A percentile compares a stretch with the other conserved stretches of the same genome.
These are phyloP conservation scores for Penicillium sp. DNA, from an alignment of 2,329 filamentous ascomycete genomes.

Conservation along the genomic window DNA sequence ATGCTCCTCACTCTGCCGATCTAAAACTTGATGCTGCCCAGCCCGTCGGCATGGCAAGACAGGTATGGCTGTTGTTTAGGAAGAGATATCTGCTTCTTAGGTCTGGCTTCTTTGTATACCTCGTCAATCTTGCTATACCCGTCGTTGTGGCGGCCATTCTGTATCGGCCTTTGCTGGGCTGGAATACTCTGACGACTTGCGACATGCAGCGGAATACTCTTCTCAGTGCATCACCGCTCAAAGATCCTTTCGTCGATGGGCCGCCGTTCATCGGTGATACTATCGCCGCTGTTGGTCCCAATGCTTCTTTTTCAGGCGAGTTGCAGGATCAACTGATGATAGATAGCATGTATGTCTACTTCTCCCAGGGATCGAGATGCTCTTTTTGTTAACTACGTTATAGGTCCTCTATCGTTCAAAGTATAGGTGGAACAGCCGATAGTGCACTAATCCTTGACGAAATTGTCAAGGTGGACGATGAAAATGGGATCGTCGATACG, in stretches of 20 bases:
- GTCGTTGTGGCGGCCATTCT: conserved; percentile 75
- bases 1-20: not conserved
- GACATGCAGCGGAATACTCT: not conserved
- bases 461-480: not conserved
- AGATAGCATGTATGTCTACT: not conserved
- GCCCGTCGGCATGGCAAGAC: conserved; percentile 63
- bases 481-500: not conserved
- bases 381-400: not conserved
- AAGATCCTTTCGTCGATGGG: not conserved
- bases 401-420: not conserved
- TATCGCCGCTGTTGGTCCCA: not conserved
- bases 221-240: not conserved
- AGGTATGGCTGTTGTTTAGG: conserved; percentile 69
- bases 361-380: not conserved
- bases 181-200: not conserved
- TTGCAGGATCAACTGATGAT: not conserved
- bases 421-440: not conserved
- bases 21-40: not conserved
- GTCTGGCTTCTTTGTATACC: conserved; percentile 61
- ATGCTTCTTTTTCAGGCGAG: not conserved
- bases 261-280: not conserved
- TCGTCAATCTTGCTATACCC: conserved; percentile 71
- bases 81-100: conserved; percentile 71
- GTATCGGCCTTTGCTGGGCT: conserved; percentile 66
- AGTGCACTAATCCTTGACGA: not conserved